Base-by-base conservation (phyloP, 257 asterid genomes). In the Plantago major region DNA sequence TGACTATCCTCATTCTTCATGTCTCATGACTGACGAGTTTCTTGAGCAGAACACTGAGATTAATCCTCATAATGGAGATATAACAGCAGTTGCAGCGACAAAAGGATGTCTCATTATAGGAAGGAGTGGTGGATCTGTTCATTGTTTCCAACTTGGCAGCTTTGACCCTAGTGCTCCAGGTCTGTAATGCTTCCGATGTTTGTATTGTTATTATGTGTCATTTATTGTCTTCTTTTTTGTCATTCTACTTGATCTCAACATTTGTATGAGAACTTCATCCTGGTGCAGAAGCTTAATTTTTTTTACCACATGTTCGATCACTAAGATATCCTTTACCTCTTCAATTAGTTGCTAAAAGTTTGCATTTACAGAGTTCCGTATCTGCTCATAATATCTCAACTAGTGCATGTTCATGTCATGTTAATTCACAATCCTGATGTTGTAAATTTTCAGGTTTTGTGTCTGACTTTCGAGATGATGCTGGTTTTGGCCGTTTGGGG, bases 381-480 rank as follows among this genome's bases (percentile, higher is more conserved):
- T 11, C 33, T 16, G 46, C 61, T 65, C 44, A 64, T 61, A 49
- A 62, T 60, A 17, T 58, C 42, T 56, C 38, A 11, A 46, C 28
- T 26, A 37, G 42, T 54, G 18, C 42, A 38, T 63, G 58, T 37
- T 51, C 37, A 67, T 51, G 15, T 46, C 26, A 44, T 18, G 61
- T 46, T 76, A 15, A 13, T 15, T 63, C 54, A 40, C 54, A 57
- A 59, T 42, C 54, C 80, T 81, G 65, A 89, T 66, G 81, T 66
- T 81, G 87, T 42, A 72, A 63, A 54, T 74, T 74, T 67, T 78
- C 67, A 92, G 99, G 89, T 61, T 82, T 89, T 71, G 78, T 66
- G 57, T 77, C 60, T 83, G 97, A 92, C 69, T 70, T 89, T 50
- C 89, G 97, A 73, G 99, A 92, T 81, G 98, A 84, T 80, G 75